Evolutionary conservation across 148 eudicot genomes (phyloP).

Genomic region (Euryodendron excelsum): DNA sequence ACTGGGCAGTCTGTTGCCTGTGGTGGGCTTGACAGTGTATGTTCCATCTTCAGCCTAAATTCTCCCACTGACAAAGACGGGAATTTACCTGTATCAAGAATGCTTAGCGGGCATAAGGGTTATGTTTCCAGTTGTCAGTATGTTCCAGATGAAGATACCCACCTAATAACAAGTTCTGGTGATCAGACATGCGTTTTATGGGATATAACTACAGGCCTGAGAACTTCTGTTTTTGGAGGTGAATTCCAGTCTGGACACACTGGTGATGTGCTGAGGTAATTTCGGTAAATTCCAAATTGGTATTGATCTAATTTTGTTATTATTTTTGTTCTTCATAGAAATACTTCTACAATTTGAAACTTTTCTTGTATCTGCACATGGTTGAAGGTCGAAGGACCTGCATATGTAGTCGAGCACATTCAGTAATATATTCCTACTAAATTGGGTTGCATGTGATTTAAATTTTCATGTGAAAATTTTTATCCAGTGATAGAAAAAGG

Average conservation of each 20-base stretch:
- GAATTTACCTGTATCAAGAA: constrained; percentile 79
- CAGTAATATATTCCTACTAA: constrained; percentile 6
- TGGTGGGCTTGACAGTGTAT: constrained; percentile 93
- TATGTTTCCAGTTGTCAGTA: constrained; percentile 94
- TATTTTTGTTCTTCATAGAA: constrained; percentile 5
- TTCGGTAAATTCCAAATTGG: constrained; percentile 6
- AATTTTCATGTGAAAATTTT: neutral
- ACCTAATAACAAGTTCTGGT: constrained; percentile 89
- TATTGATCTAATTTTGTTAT: neutral
- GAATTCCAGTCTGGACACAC: constrained; percentile 98
- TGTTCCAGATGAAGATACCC: constrained; percentile 90
- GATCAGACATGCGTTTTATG: constrained; percentile 94
- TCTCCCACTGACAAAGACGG: constrained; percentile 81
- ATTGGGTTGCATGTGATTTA: neutral
- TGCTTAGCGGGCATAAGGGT: constrained; percentile 94
- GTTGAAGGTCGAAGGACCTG: constrained; percentile 7
- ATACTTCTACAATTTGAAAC: neutral
- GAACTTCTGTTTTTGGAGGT: constrained; percentile 97
- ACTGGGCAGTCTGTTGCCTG: constrained; percentile 93
- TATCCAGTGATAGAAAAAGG: neutral
- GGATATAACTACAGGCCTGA: constrained; percentile 92
- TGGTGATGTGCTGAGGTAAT: constrained; percentile 84
- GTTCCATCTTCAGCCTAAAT: constrained; percentile 87
- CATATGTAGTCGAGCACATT: neutral
- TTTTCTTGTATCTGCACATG: constrained; percentile 2